Conservation (phyloP, 2,329 filamentous ascomycete genomes). For the Colletotrichum simmondsii region DNA sequence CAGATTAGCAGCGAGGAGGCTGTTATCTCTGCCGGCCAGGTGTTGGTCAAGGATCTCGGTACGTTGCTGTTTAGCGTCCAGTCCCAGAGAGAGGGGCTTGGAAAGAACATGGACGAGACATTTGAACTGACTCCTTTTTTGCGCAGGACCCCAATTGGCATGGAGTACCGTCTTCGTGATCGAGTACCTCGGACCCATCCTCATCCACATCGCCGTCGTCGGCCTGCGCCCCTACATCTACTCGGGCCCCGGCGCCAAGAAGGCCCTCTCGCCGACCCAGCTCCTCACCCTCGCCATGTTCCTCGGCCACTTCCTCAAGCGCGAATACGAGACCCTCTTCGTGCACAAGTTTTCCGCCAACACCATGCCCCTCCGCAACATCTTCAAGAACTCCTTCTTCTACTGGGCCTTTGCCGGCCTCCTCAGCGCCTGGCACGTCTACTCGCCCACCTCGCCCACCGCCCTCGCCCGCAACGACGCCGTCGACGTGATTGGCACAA, state of each 20-base stretch:
- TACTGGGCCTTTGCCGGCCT: slow-evolving; percentile 91
- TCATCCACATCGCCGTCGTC: slow-evolving; percentile 83
- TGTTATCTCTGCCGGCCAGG: slow-evolving; percentile 61
- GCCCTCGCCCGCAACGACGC: slow-evolving; percentile 59
- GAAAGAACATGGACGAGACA: neutral
- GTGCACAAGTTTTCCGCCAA: slow-evolving; percentile 94
- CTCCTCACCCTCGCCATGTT: slow-evolving; percentile 80
- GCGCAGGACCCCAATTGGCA: slow-evolving; percentile 82
- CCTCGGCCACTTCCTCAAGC: slow-evolving; percentile 89
- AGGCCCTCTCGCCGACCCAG: slow-evolving; percentile 74
- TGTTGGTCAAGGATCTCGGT: slow-evolving; percentile 96
- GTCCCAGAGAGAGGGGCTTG: neutral
- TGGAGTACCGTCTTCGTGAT: slow-evolving; percentile 96
- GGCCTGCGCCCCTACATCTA: slow-evolving; percentile 75
- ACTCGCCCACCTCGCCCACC: slow-evolving; percentile 78
- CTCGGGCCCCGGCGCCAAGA: slow-evolving; percentile 50
- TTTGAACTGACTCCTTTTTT: slow-evolving; percentile 4
- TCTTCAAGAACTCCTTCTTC: slow-evolving; percentile 94
- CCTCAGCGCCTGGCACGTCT: slow-evolving; percentile 86
- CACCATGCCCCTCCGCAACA: slow-evolving; percentile 91
- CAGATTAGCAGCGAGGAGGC: slow-evolving; percentile 59
- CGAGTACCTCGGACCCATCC: slow-evolving; percentile 91
- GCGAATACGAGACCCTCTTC: slow-evolving; percentile 93
- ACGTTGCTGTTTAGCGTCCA: slow-evolving; percentile 42
- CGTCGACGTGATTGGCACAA: slow-evolving; percentile 75